Evolutionary conservation across 1,284 basidiomycete species (phyloP), one percentile per base, ranked within the genome.

Genomic region (Earliella scabrosa): DNA sequence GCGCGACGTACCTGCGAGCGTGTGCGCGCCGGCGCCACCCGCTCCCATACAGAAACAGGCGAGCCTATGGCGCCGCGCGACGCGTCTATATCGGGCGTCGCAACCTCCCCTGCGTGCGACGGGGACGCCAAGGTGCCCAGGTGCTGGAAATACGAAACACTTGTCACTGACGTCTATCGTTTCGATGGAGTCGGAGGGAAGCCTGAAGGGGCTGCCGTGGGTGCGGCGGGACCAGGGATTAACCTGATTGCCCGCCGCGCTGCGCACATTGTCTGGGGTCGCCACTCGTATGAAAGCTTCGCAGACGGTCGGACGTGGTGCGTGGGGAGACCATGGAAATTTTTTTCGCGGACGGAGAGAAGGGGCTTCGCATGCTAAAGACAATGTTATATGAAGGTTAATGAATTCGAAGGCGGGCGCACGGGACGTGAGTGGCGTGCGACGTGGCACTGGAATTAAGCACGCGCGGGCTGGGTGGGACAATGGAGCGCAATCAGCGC

Each of bases 91-190:
- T 40, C 39, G 40, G 52, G 50, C 41, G 23, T 41, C 45, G 54
- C 52, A 52, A 35, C 59, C 50, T 52, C 55, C 52, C 51, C 52
- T n/a, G 46, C 59, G 56, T 61, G 59, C 55, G 59, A 61, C 24
- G 52, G 24, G n/a, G 18, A 27, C 31, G 49, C 40, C 49, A 50
- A 50, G 49, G 26, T 18, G 16, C 8, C n/a, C n/a, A n/a, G n/a
- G n/a, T n/a, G n/a, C n/a, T n/a, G n/a, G n/a, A n/a, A n/a, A n/a
- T n/a, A n/a, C n/a, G n/a, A n/a, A n/a, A n/a, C n/a, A n/a, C n/a
- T n/a, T n/a, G n/a, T n/a, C n/a, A n/a, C 50, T 45, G 40, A 38
- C 50, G 50, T 45, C 34, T n/a, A n/a, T n/a, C n/a, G n/a, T n/a
- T n/a, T n/a, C n/a, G n/a, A n/a, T n/a, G n/a, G n/a, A n/a, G n/a